Evolutionary conservation across 2,329 filamentous ascomycete genomes (phyloP).

Genomic region (Aspergillus japonicus): DNA sequence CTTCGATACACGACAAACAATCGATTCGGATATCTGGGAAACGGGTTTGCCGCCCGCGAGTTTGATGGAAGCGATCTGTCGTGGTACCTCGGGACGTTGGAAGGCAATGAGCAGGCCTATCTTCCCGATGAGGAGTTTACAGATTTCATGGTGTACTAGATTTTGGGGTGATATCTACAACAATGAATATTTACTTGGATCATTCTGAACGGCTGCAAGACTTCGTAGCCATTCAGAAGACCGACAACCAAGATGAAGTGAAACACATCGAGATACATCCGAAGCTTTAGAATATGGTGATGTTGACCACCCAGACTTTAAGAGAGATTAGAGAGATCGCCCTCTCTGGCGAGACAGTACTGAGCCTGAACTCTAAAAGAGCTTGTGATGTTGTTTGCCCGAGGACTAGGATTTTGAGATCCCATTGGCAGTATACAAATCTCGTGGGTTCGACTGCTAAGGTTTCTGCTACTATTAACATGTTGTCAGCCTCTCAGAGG

Average conservation of each 20-base stretch:
- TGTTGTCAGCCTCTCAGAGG: not conserved
- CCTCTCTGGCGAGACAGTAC: not conserved
- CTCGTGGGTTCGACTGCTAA: not conserved
- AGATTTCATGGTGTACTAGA: too few relatives aligned
- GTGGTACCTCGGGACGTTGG: slow-evolving; percentile 7
- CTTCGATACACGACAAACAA: slow-evolving; percentile 9
- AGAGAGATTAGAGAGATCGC: not conserved
- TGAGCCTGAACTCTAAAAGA: not conserved
- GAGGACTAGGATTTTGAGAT: not conserved
- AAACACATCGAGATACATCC: not conserved
- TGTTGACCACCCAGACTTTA: not conserved
- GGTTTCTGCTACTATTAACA: not conserved
- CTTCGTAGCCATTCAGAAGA: not conserved
- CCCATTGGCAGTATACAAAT: not conserved
- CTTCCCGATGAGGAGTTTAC: too few relatives aligned
- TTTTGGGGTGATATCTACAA: too few relatives aligned
- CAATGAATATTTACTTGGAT: not conserved
- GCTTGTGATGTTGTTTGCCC: not conserved
- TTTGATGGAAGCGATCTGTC: slow-evolving; percentile 9
- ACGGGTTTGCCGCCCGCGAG: slow-evolving; percentile 17
- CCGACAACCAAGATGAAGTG: not conserved
- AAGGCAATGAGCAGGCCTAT: not conserved
- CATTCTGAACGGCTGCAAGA: not conserved
- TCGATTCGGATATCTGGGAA: slow-evolving; percentile 22
- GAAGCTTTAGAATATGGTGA: not conserved